Base-by-base conservation (phyloP, 106 monocot genomes). In the Dendrobium catenatum region DNA sequence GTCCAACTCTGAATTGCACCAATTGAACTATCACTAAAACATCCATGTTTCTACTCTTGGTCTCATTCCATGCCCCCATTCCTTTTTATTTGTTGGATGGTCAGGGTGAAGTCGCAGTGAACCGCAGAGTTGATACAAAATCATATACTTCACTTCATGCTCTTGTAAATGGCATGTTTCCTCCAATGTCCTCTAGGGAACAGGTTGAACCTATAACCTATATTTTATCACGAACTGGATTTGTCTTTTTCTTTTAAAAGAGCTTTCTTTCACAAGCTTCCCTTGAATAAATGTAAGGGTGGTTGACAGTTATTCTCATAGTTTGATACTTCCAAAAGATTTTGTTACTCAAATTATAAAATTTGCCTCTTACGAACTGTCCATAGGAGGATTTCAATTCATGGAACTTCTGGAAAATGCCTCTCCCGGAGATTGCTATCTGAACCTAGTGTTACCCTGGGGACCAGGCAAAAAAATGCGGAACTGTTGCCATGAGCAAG, bases 121-220 rank as follows among this genome's bases (percentile, higher is more conserved):
- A 94, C 19, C 89, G 81, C 58, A 78, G 88, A 75, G 88, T 94
- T 55, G 85, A 94, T 80, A 85, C 91, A 83, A 92, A 86, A 81
- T 92, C 94, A 81, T 94, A 94, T 83, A 79, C 88, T 70, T 94
- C 94, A 33, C 85, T 94, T 54, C 88, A 88, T 90, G 83, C 83
- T 37, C 81, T 94, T 40, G 94, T 94, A 31, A 79, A 94, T 87
- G 92, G 81, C 88, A 94, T 94, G 88, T 94, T 94, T 90, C 94
- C 94, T 55, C 83, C 90, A 31, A 75, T 81, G 76, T 75, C 85
- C 46, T 84, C 86, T 11, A 48, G 59, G 79, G 94, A 94, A 80
- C 92, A 85, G 94, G 94, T 94, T 66, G n/a, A 76, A 29, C 51
- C 2, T 76, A 37, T 72, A 47, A 56, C n/a, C 9, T 79, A 22